Conservation (phyloP, 1,139 yeast species). For the Yamadazyma jaroonii region DNA sequence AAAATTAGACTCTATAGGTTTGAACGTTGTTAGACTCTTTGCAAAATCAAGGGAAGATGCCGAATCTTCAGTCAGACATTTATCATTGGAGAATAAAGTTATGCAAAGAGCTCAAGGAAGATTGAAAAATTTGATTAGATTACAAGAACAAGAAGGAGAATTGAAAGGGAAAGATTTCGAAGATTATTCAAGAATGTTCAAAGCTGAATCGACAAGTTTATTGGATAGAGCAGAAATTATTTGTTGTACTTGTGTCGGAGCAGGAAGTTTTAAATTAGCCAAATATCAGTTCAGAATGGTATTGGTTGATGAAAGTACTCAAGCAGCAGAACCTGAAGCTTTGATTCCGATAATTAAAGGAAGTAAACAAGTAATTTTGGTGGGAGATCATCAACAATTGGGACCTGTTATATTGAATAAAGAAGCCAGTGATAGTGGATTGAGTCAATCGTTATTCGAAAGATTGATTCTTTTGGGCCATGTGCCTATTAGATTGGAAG, state of each 20-base stretch:
- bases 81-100: conserved; percentile 54
- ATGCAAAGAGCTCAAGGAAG: conserved; percentile 48
- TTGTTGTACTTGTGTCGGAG: conserved; percentile 91
- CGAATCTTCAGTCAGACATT: conserved; percentile 56
- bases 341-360: conserved; percentile 87
- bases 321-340: conserved; percentile 90
- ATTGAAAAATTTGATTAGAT: conserved; percentile 54
- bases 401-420: conserved; percentile 87
- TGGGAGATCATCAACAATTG: conserved; percentile 93
- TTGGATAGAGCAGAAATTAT: conserved; percentile 71
- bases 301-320: conserved; percentile 89
- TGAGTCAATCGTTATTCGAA: conserved; percentile 82
- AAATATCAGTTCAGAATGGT: conserved; percentile 66
- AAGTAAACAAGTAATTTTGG: conserved; percentile 82
- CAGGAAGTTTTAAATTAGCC: conserved; percentile 68
- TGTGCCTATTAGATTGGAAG: conserved; percentile 81
- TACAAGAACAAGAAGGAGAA: conserved; percentile 71
- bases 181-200: conserved; percentile 20
- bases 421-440: conserved; percentile 82
- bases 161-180: conserved; percentile 54
- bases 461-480: conserved; percentile 82
- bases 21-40: conserved; percentile 71
- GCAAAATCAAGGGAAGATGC: conserved; percentile 82
- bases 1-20: conserved; percentile 63
- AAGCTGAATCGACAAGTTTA: conserved; percentile 43